Base-by-base conservation (phyloP, 257 asterid genomes). In the Linderniella brevidens region DNA sequence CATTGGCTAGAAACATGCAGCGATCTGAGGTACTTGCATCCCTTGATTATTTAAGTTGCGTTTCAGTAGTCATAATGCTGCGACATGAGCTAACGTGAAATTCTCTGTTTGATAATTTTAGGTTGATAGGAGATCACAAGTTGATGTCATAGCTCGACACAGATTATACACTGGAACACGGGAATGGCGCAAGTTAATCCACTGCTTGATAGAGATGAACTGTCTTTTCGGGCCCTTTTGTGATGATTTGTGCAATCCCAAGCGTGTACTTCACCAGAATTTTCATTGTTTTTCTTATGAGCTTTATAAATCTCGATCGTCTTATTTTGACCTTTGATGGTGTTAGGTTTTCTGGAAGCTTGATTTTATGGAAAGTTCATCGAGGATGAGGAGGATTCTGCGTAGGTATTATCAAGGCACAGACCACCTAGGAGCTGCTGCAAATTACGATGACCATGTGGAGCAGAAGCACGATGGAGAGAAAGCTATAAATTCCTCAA, bases 1-100 rank as follows among this genome's bases (percentile, higher is more conserved):
- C 98, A 72, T 71, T 84, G 70, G 94, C 96, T 42, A 76, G 98
- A 73, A 90, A 90, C 70, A 84, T 90, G 94, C 94, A 85, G 58
- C 74, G 96, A 67, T 76, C 82, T 52, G 98, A 90, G 94, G 98
- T 85, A 64, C 32, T 55, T 49, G 53, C 54, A 59, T 60, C 48
- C 39, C 52, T 63, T 55, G 49, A 25, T 41, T 17, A 35, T 59
- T 18, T n/a, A 18, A 55, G 19, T 15, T 41, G 67, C 6, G 32
- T 25, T 3, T 25, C 32, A 25, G 32, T 25, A 3, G 32, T 25
- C 32, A 25, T 25, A 25, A 25, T 25, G 32, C 6, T 6, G 32
- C 37, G 43, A 19, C 35, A 46, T 43, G 39, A 54, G 48, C 17
- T 39, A 20, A 19, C 53, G 49, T 53, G 53, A 50, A n/a, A 52